Base-by-base conservation (phyloP, 2,329 filamentous ascomycete genomes). In the Fusarium pininemorale region DNA sequence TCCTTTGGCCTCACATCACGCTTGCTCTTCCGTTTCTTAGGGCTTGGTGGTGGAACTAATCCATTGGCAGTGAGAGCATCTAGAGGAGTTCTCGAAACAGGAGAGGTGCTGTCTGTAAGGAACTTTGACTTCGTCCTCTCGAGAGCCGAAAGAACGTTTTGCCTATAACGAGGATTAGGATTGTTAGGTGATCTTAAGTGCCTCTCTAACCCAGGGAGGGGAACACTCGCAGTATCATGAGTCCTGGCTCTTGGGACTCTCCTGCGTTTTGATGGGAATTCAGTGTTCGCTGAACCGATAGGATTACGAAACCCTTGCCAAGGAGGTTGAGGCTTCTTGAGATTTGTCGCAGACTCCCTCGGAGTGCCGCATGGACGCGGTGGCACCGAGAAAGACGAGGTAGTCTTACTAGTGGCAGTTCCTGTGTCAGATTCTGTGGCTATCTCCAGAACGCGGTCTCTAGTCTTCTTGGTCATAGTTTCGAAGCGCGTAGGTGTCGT, bases 111-210 rank as follows among this genome's bases (percentile, higher is more conserved):
- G 14, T 79, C 73, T 5, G 66, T 63, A 10, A 82, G 60, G 47
- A 82, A 82, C 35, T 78, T 80, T 8, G 68, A 67, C 8, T 80
- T 79, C 11, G 76, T 74, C 24, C 67, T 78, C 56, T 79, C 75
- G 13, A 82, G 73, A 39, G 80, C 72, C 35, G 72, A 71, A 15
- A 82, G 68, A n/a, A 82, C 69, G 20, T 77, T 62, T 53, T 78
- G 59, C 18, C 79, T 75, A 35, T 75, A 69, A 12, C 58, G 70
- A 18, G 65, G 54, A 41, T 72, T 66, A 13, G 65, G 51, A 37
- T 72, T 66, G 13, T 47, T 20, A 13, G 63, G 42, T 14, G 72
- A 73, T 22, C 56, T 61, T 11, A 80, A 42, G 37, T 78, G 75
- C 60, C 74, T 72, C 7, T 77, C 72, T 13, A 80, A 63, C 9